These are phyloP conservation scores for Neodidymelliopsis sp. DNA, from an alignment of 2,329 filamentous ascomycete species.

Conservation along the genomic window DNA sequence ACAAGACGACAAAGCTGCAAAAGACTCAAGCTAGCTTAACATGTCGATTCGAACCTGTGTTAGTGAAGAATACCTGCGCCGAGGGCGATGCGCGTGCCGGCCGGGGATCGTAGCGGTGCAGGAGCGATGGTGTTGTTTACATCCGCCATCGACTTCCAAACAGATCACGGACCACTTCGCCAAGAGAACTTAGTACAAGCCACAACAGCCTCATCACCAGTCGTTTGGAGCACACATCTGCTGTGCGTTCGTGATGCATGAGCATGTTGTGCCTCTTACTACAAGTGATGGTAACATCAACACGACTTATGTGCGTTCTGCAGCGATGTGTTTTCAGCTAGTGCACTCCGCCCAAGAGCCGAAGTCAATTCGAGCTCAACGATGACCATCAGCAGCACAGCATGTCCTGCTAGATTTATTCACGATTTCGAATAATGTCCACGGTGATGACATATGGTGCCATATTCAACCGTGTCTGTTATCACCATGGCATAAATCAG, in stretches of 20 bases:
- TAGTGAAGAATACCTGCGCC: slow-evolving; percentile 20
- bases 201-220: background rate
- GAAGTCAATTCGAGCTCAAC: too few species aligned
- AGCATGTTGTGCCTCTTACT: too few species aligned
- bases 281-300: too few species aligned
- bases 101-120: slow-evolving; percentile 20
- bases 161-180: background rate
- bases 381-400: too few species aligned
- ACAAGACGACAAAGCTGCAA: slow-evolving; percentile 17
- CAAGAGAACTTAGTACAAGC: background rate
- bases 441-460: too few species aligned
- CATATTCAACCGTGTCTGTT: too few species aligned
- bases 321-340: too few species aligned
- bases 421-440: too few species aligned
- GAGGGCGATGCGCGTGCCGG: slow-evolving; percentile 22
- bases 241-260: background rate
- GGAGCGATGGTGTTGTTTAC: slow-evolving; percentile 21
- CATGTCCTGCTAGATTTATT: too few species aligned
- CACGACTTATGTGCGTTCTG: too few species aligned
- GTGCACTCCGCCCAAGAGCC: too few species aligned
- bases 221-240: background rate
- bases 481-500: too few species aligned
- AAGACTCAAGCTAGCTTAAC: slow-evolving; percentile 22
- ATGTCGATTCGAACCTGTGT: slow-evolving; percentile 24
- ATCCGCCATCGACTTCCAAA: slow-evolving; percentile 8